phyloP scores from a whole-genome alignment of 345 rosid species.

The Carallia pectinifolia region DNA sequence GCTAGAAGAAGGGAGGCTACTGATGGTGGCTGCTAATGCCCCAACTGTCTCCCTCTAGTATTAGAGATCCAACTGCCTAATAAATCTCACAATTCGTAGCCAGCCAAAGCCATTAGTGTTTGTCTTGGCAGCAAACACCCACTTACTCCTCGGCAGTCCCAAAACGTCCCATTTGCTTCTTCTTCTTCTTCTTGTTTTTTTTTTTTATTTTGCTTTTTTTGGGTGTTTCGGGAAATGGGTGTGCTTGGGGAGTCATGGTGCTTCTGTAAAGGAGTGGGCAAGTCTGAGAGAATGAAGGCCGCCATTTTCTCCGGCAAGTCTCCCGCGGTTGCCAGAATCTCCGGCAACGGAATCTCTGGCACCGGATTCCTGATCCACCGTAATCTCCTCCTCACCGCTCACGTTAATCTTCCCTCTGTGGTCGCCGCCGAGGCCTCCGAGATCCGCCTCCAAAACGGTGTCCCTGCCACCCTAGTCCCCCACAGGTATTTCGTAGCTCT shows the following conservation, averaged over 20 bases:
- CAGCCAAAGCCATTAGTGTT: too few relatives aligned
- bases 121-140: too few relatives aligned
- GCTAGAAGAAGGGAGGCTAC: too few relatives aligned
- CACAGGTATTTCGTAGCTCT: conserved; percentile 46
- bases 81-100: too few relatives aligned
- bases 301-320: conserved; percentile 60
- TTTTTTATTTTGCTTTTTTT: too few relatives aligned
- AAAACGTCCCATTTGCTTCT: neutral
- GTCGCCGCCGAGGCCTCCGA: conserved; percentile 71
- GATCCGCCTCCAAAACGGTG: conserved; percentile 75
- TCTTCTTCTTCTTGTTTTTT: too few relatives aligned
- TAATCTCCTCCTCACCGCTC: conserved; percentile 81
- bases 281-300: conserved; percentile 82
- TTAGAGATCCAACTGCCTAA: too few relatives aligned
- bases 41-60: too few relatives aligned
- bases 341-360: conserved; percentile 43
- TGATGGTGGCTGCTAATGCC: too few relatives aligned
- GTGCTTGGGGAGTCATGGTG: conserved; percentile 74
- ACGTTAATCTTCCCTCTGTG: conserved; percentile 73
- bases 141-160: neutral
- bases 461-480: conserved; percentile 68
- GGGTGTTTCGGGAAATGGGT: conserved; percentile 46
- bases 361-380: conserved; percentile 87
- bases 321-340: conserved; percentile 60
- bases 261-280: conserved; percentile 89